Percentiles rank a stretch among this genome's conserved stretches.
Evolutionary conservation across 805 yeast species (phyloP).

Genomic region (Lipomyces chichibuensis): DNA sequence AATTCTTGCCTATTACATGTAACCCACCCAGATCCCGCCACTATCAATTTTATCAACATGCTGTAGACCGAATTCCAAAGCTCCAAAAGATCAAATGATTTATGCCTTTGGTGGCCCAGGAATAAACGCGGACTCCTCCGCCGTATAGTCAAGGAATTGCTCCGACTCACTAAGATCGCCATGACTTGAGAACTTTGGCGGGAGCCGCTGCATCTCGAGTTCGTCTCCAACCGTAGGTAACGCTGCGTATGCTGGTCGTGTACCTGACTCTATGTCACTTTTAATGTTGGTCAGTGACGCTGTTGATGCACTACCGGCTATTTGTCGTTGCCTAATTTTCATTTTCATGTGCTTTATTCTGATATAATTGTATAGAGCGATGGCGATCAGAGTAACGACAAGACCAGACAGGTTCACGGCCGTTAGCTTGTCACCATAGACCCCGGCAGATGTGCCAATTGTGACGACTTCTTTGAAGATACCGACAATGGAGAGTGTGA

Average conservation of each 20-base stretch:
- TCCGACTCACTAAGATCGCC: neutral
- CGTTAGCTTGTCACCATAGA: conserved; percentile 75
- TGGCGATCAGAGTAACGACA: conserved; percentile 72
- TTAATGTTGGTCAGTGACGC: neutral
- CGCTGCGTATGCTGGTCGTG: conserved; percentile 1
- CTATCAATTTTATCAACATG: neutral
- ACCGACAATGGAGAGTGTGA: conserved; percentile 88
- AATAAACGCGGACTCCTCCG: neutral
- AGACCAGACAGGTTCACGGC: conserved; percentile 74
- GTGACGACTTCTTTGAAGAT: conserved; percentile 90
- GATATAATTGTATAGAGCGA: conserved; percentile 72
- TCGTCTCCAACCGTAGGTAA: neutral
- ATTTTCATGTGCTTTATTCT: conserved; percentile 31
- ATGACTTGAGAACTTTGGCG: neutral
- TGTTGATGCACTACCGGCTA: neutral
- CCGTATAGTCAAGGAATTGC: neutral
- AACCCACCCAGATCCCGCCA: neutral
- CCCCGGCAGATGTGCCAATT: conserved; percentile 64
- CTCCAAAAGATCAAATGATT: neutral
- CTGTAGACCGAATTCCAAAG: neutral
- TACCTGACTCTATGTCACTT: neutral
- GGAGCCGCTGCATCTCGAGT: conserved; percentile 6
- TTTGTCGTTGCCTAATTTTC: conserved; percentile 16
- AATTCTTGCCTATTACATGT: neutral
- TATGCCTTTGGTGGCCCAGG: neutral